A percentile compares a stretch with the other conserved stretches of the same genome.
Conservation (phyloP, 2,329 filamentous ascomycete genomes). For the Epichloe baconii region DNA sequence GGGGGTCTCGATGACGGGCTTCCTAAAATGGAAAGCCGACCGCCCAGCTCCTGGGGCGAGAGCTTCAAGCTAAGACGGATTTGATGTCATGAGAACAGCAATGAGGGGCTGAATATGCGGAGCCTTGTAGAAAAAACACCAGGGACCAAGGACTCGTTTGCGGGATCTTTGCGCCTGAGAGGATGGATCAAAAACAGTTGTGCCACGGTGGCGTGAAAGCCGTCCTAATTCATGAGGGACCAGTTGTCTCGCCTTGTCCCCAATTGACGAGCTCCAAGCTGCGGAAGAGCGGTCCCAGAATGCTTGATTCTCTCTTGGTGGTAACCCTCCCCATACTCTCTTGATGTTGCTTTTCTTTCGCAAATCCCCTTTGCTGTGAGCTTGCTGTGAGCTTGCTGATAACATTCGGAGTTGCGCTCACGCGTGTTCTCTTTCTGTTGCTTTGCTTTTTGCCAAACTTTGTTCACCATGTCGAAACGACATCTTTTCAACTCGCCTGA, state of each 20-base stretch:
- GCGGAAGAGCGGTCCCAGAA: neutral
- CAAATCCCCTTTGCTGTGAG: no score
- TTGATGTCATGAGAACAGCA: constrained; percentile 2
- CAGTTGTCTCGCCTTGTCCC: neutral
- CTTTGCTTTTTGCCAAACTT: neutral
- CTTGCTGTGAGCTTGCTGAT: no score
- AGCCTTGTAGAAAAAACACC: neutral
- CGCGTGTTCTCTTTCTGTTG: neutral
- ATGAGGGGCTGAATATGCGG: constrained; percentile 1
- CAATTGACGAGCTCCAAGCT: neutral
- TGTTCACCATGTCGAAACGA: constrained; percentile 30
- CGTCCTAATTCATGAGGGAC: neutral
- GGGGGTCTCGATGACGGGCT: constrained; percentile 6
- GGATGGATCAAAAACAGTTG: neutral
- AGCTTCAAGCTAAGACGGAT: neutral
- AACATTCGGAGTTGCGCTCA: no score
- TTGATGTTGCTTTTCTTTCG: no score
- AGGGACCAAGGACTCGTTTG: neutral
- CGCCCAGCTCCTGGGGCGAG: neutral
- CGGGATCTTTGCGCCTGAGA: neutral
- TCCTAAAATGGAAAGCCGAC: constrained; percentile 12
- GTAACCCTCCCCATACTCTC: constrained; percentile 2
- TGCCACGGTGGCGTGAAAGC: neutral
- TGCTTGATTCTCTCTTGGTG: neutral
- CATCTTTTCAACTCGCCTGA: constrained; percentile 40